Conservation (phyloP, 2,329 filamentous ascomycete genomes). For the Fusarium kyushuense region DNA sequence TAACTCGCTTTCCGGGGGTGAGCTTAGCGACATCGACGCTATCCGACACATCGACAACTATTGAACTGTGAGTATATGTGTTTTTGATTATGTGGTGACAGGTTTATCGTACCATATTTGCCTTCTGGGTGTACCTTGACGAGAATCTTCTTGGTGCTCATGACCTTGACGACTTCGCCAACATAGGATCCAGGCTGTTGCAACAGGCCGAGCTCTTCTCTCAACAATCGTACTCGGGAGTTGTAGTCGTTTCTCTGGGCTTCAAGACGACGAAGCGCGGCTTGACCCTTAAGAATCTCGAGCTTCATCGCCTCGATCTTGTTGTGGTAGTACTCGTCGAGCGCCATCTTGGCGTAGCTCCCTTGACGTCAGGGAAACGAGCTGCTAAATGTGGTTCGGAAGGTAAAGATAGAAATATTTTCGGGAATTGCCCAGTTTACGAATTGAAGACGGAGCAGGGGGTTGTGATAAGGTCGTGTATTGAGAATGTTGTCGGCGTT, state of each 20-base stretch:
- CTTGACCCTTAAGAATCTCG: constrained; percentile 99
- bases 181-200: constrained; percentile 99
- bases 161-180: constrained; percentile 99
- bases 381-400: constrained; percentile 16
- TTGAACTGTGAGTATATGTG: background rate
- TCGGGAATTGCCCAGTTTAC: constrained; percentile 6
- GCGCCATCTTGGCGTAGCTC: constrained; percentile 79
- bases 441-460: constrained; percentile 15
- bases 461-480: constrained; percentile 32
- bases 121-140: constrained; percentile 99
- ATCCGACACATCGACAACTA: constrained; percentile 96
- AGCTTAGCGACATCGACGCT: constrained; percentile 95
- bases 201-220: constrained; percentile 94
- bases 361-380: constrained; percentile 38
- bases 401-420: background rate
- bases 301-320: constrained; percentile 99
- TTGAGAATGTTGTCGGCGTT: constrained; percentile 27
- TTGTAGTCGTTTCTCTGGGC: constrained; percentile 99
- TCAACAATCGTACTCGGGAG: constrained; percentile 91
- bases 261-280: constrained; percentile 92
- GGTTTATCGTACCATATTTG: constrained; percentile 85
- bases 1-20: constrained; percentile 96
- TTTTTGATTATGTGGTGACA: background rate
- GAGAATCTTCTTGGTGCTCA: constrained; percentile 99
- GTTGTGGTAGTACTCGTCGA: constrained; percentile 99